These are phyloP conservation scores for Pythium guiyangense DNA, from an alignment of 352 stramenopile genomes.

Conservation along the genomic window DNA sequence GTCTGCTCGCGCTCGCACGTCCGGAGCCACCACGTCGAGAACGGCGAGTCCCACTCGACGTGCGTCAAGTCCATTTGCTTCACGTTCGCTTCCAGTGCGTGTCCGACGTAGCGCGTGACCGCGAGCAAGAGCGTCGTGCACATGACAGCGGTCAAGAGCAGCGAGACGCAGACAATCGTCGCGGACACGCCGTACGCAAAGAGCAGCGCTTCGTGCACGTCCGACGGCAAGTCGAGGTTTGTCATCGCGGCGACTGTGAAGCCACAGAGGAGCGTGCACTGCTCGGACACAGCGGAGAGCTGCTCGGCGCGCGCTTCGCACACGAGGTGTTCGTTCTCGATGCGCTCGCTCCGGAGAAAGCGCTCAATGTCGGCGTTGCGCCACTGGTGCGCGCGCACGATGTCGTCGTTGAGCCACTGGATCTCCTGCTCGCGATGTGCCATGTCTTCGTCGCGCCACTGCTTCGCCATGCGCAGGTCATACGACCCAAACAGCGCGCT, in stretches of 20 bases:
- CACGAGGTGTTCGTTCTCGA: constrained; percentile 58
- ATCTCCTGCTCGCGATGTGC: constrained; percentile 57
- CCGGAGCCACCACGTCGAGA: constrained; percentile 61
- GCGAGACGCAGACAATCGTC: constrained; percentile 45
- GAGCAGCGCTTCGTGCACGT: constrained; percentile 26
- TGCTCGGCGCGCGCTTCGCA: constrained; percentile 67
- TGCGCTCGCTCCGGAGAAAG: constrained; percentile 50
- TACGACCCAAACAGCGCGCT: constrained; percentile 76
- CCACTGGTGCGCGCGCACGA: constrained; percentile 63
- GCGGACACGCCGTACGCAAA: constrained; percentile 42
- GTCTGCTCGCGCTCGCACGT: constrained; percentile 68
- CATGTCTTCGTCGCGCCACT: constrained; percentile 76
- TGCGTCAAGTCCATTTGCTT: constrained; percentile 35
- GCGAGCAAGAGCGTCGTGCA: constrained; percentile 63
- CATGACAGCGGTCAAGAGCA: constrained; percentile 62
- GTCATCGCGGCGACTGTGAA: constrained; percentile 71
- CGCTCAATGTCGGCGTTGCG: constrained; percentile 64
- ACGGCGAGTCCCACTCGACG: constrained; percentile 52
- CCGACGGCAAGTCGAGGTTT: constrained; percentile 42
- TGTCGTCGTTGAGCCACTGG: constrained; percentile 78
- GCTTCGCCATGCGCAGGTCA: constrained; percentile 67
- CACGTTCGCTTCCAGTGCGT: constrained; percentile 52
- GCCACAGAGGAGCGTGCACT: constrained; percentile 56
- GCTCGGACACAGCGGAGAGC: constrained; percentile 62
- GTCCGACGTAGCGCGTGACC: constrained; percentile 54